Conservation (phyloP, 768 basidiomycete species). For the Suillus brevipes region DNA sequence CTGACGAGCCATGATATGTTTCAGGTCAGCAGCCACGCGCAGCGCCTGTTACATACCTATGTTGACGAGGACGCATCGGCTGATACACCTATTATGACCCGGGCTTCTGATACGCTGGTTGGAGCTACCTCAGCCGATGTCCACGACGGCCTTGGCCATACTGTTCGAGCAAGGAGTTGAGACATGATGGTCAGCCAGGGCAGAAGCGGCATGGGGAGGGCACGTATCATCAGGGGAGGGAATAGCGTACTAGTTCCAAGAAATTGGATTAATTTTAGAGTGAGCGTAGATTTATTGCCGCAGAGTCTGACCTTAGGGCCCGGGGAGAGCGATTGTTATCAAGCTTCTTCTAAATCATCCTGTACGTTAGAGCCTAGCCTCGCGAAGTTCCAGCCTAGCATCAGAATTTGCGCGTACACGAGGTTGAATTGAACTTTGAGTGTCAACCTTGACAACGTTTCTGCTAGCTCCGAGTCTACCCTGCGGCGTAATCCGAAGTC, state of each 20-base stretch:
- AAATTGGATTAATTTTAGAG: constrained; percentile 9
- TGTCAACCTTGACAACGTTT: no score
- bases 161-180: constrained; percentile 33
- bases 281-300: constrained; percentile 13
- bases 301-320: constrained; percentile 12
- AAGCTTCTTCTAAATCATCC: no score
- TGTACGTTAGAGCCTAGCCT: background rate
- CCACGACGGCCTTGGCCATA: constrained; percentile 30
- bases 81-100: background rate
- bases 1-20: background rate
- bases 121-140: constrained; percentile 39
- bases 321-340: background rate
- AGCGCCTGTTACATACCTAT: constrained; percentile 26
- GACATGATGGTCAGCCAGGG: constrained; percentile 35
- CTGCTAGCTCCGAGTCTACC: background rate
- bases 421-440: no score
- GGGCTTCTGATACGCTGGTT: constrained; percentile 24
- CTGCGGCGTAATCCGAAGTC: no score
- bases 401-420: no score
- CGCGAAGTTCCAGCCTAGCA: background rate
- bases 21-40: constrained; percentile 18
- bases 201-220: constrained; percentile 29
- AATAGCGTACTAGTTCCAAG: background rate
- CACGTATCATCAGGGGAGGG: constrained; percentile 9
- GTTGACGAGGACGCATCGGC: constrained; percentile 35